A percentile compares a stretch with the other conserved stretches of the same genome.
phyloP scores from a whole-genome alignment of 306 rosid species.

The Vigna radiata region DNA sequence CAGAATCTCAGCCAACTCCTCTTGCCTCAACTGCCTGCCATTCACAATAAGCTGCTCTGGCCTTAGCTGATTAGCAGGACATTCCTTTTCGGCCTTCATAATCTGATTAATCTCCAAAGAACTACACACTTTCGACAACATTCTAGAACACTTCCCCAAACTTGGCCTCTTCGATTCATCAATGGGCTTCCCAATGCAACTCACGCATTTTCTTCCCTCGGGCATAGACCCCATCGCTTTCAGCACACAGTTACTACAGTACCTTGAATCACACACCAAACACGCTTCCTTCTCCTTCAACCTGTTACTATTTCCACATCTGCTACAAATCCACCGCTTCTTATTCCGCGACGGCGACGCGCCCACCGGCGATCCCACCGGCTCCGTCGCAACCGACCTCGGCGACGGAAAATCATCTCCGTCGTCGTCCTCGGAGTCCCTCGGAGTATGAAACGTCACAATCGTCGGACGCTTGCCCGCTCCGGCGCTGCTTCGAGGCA shows the following conservation, averaged over 20 bases:
- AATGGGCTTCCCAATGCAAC: conserved; percentile 79
- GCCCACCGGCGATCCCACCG: conserved; percentile 55
- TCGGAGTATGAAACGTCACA: conserved; percentile 73
- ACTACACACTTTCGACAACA: conserved; percentile 77
- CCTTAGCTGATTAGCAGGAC: conserved; percentile 79
- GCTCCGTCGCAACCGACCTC: conserved; percentile 66
- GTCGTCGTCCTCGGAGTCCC: conserved; percentile 65
- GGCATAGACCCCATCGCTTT: conserved; percentile 98
- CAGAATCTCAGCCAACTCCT: conserved; percentile 81
- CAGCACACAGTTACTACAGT: conserved; percentile 76
- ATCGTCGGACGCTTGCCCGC: conserved; percentile 56
- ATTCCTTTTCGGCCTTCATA: conserved; percentile 87
- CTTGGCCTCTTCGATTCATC: conserved; percentile 70
- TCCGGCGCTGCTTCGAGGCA: background rate
- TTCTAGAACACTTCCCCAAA: conserved; percentile 78
- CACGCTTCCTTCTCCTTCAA: conserved; percentile 84
- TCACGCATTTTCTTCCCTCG: conserved; percentile 88
- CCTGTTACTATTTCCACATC: conserved; percentile 77
- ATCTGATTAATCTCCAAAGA: conserved; percentile 89
- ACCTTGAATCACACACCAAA: conserved; percentile 79
- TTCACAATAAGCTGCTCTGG: conserved; percentile 89
- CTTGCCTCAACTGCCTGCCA: conserved; percentile 74
- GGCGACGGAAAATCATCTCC: conserved; percentile 61
- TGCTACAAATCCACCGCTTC: conserved; percentile 67
- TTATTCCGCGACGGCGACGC: conserved; percentile 2